phyloP scores from a whole-genome alignment of 176 grass and related monocot species.

The Phragmites australis region DNA sequence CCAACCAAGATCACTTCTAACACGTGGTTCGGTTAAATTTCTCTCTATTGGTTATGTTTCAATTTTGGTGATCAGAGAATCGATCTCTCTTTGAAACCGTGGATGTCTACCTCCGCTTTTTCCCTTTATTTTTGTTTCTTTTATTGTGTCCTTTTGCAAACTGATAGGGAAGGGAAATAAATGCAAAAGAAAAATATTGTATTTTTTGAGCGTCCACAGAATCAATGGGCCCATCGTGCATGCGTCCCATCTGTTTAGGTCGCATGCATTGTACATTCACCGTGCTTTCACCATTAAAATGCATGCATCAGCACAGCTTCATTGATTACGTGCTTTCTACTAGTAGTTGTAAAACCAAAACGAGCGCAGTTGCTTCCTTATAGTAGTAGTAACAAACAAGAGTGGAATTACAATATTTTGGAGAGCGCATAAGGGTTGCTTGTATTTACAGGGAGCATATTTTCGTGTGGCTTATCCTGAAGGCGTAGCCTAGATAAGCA shows the following conservation, averaged over 20 bases:
- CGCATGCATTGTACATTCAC: slow-evolving; percentile 50
- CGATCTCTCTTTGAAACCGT: slow-evolving; percentile 42
- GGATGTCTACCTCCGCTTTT: slow-evolving; percentile 32
- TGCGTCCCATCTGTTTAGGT: slow-evolving; percentile 45
- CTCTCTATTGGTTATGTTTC: not conserved
- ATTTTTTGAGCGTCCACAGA: slow-evolving; percentile 34
- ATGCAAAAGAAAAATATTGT: slow-evolving; percentile 36
- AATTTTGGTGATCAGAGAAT: slow-evolving; percentile 24
- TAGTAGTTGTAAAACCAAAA: slow-evolving; percentile 1
- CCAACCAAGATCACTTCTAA: too few species aligned
- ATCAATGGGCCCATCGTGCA: slow-evolving; percentile 35
- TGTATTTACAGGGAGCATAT: not conserved
- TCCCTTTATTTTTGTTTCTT: slow-evolving; percentile 26
- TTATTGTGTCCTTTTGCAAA: slow-evolving; percentile 47
- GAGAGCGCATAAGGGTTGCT: not conserved
- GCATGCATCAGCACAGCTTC: slow-evolving; percentile 49
- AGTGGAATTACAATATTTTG: not conserved
- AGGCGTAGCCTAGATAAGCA: not conserved
- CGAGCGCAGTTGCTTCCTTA: not conserved
- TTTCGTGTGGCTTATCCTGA: not conserved
- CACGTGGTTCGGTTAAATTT: not conserved
- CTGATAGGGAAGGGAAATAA: slow-evolving; percentile 49
- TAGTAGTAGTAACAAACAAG: not conserved
- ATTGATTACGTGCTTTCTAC: slow-evolving; percentile 1
- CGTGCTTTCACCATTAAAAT: slow-evolving; percentile 43